Conservation (phyloP, 495 filamentous ascomycete genomes). For the Daldinia decipiens region DNA sequence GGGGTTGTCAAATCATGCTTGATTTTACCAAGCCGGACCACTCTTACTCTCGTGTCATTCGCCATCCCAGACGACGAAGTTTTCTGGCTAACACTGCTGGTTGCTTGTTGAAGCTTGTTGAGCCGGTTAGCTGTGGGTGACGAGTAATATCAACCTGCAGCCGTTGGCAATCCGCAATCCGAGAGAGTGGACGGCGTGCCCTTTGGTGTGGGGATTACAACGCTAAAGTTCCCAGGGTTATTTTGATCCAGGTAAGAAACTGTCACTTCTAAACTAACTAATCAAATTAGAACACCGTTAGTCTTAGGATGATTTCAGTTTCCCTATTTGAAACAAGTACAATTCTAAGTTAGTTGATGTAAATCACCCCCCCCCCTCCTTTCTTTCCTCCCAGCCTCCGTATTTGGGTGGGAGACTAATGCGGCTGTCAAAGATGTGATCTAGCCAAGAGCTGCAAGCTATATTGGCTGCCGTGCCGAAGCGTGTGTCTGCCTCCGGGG, state of each 20-base stretch:
- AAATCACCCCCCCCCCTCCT: not conserved
- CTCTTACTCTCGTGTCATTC: slow-evolving; percentile 16
- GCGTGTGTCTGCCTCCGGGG: slow-evolving; percentile 25
- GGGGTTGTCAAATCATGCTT: slow-evolving; percentile 31
- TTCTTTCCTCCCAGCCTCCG: not conserved
- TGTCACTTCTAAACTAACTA: slow-evolving; percentile 16
- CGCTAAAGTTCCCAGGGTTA: slow-evolving; percentile 5
- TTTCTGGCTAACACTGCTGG: slow-evolving; percentile 22
- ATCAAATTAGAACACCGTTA: not conserved
- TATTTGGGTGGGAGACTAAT: slow-evolving; percentile 33
- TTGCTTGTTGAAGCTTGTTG: slow-evolving; percentile 7
- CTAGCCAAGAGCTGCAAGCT: slow-evolving; percentile 44
- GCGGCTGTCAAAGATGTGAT: slow-evolving; percentile 48
- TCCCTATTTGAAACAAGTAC: slow-evolving; percentile 32
- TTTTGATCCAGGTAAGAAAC: slow-evolving; percentile 29
- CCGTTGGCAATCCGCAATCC: slow-evolving; percentile 29
- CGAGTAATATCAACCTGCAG: slow-evolving; percentile 29
- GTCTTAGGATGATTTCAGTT: slow-evolving; percentile 14
- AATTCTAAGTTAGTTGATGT: slow-evolving; percentile 20
- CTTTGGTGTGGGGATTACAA: slow-evolving; percentile 30
- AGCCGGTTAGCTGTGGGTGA: slow-evolving; percentile 41
- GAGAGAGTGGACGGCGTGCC: slow-evolving; percentile 29
- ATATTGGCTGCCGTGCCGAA: slow-evolving; percentile 39
- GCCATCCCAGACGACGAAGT: slow-evolving; percentile 24
- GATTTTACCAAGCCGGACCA: slow-evolving; percentile 9